Base-by-base conservation (phyloP, 164 flowering plant species). In the Sedum album region DNA sequence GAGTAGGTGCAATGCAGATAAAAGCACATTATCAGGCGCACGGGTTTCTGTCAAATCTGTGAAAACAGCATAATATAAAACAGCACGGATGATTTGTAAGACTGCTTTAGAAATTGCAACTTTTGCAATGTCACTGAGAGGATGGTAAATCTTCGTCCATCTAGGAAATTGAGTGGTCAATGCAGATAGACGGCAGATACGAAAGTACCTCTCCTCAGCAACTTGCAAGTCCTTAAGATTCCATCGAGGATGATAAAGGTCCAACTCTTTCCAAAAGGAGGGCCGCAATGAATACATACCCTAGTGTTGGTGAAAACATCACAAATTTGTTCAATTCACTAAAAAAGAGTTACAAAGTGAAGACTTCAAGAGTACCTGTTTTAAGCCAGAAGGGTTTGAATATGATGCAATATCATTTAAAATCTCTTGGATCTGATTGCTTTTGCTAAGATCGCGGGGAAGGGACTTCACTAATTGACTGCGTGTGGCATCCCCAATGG, bases 181-280 rank as follows among this genome's bases (percentile, higher is more conserved):
- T 61, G 98, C 91, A 60, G 97, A 88, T 44, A 78, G 84, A 71
- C 83, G 75, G 79, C 97, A 85, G 68, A 84, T 88, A 13, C 91
- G 87, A 60, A 79, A 55, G 73, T 88, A 92, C 82, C 97, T 88
- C 79, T 95, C 99, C 79, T 95, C 97, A 10, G 97, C 97, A 53
- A 82, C 75, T 78, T 95, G 99, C 74, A 89, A 77, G 36, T 95
- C 98, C 79, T 89, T 84, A 33, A 85, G 84, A 76, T 78, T 90
- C 97, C 97, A 88, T 38, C 95, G 96, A 66, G 94, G 97, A 69
- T 90, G 93, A 77, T 92, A 95, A 62, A 95, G 73, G 77, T 95
- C 98, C 74, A 95, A 76, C 69, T 95, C 97, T 75, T 87, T 84
- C 97, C 98, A 95, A 73, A 63, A 88, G 31, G 73, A 36, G 78